Conservation (phyloP, 2,329 filamentous ascomycete species). For the Verticillium alfalfae region DNA sequence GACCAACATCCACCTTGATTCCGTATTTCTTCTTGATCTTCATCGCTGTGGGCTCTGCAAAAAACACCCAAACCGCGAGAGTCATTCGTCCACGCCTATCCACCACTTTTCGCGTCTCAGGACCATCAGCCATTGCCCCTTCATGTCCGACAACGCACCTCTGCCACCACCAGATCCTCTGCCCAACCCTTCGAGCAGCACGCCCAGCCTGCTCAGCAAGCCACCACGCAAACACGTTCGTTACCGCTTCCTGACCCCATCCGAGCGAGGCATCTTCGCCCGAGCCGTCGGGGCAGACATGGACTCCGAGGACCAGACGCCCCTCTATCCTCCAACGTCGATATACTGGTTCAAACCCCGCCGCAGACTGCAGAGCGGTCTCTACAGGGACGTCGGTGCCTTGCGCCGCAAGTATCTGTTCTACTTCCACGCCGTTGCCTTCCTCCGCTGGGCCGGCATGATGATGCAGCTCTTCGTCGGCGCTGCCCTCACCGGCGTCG, state of each 20-base stretch:
- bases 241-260: conserved; percentile 33
- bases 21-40: too few relatives aligned
- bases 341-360: conserved; percentile 36
- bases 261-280: conserved; percentile 41
- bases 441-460: conserved; percentile 39
- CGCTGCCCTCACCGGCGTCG: conserved; percentile 43
- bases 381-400: conserved; percentile 42
- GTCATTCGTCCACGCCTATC: too few relatives aligned
- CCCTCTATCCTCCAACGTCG: conserved; percentile 31
- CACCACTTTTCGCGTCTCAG: too few relatives aligned
- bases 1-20: too few relatives aligned
- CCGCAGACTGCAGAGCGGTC: conserved; percentile 38
- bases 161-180: background rate
- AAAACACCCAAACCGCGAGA: too few relatives aligned
- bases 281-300: conserved; percentile 39
- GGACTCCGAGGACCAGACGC: conserved; percentile 35
- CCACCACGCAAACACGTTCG: conserved; percentile 5
- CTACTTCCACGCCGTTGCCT: conserved; percentile 35
- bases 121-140: background rate
- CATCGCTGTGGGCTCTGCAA: too few relatives aligned
- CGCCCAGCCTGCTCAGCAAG: background rate
- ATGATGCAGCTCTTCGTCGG: conserved; percentile 42
- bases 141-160: background rate
- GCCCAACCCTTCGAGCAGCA: background rate
- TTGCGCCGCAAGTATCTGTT: conserved; percentile 38